Base-by-base conservation (phyloP, 768 basidiomycete species). In the Pisolithus marmoratus region DNA sequence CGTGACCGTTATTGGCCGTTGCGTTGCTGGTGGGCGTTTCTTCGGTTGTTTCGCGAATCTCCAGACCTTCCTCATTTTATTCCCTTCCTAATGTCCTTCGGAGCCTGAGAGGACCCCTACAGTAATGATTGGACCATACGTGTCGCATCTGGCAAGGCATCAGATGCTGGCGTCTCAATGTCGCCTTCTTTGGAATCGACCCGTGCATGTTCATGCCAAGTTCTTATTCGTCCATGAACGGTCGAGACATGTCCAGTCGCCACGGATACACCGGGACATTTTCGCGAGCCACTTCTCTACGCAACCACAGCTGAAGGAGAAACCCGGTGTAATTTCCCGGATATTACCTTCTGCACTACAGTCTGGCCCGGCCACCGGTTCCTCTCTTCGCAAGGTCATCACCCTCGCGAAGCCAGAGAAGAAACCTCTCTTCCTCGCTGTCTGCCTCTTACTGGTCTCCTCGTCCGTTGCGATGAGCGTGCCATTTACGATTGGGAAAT, bases 391-490 rank as follows among this genome's bases (percentile, higher is more conserved):
- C 55, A 89, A 90, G 65, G 83, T 97, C 31, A 58, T 87, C 11
- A 71, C 83, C 1, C 81, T 98, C 38, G 92, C 93, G 0, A 83
- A 73, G 61, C 88, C 92, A 1, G 95, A 98, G 70, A 76, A 74
- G 60, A 89, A 83, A 57, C 84, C 89, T 2, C 74, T 96, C 8
- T 63, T 79, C 0, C 75, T 84, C 40, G 94, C 94, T 7, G 74
- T 94, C 43, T 87, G 86, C 0, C 70, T 95, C 56, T 75, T 97
- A 8, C 67, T 94, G 15, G 76, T 92, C n/a, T 95, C 94, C 0
- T 91, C 92, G 8, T 74, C 87, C 3, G 90, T 99, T 20, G 89
- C 91, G 4, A 88, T 97, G 84, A 88, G 87, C 57, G 80, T 98
- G 12, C 95, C 95, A 0, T 82, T 96, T 59, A 93, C 93, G 1